Evolutionary conservation across 257 asterid species (phyloP), one percentile per base, ranked within the genome.

Genomic region (Solanum neorickii): DNA sequence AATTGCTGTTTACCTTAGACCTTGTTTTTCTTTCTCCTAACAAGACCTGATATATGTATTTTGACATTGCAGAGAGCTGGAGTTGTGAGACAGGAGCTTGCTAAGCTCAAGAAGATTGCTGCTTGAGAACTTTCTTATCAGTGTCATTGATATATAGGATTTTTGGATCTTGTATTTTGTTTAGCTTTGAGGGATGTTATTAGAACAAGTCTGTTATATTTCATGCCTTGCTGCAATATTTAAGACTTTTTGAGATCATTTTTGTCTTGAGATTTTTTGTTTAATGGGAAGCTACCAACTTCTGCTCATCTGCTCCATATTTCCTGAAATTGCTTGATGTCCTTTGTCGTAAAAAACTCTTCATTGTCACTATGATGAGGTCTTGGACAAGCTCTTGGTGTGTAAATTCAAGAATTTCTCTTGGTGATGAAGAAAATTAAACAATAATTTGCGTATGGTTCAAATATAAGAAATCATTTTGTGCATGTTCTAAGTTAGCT

Each of bases 81-180:
- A 49, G 92, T 95, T 35, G 98, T 95, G 15, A 90, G 97, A 87
- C 98, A 94, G 92, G 99, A 96, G 93, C 97, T 96, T 86, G 96
- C 98, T 1, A 96, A 93, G 42, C 95, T 96, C 5, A 92, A 94
- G 90, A 95, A 93, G 18, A 11, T 21, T 9, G 85, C 70, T 47
- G 85, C 85, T 31, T 82, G 68, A 49, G 46, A 31, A 49, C 29
- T 20, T 12, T 49, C 31, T 47, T 44, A 80, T 49, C 62, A 80
- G 69, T 82, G 44, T 42, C 31, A 82, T 20, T 49, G 85, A 82
- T 82, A 82, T 49, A 49, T 82, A 82, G 70, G 85, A 31, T 31
- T 82, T 82, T 29, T 82, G 68, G 70, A 82, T 82, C 46, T 49
- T 82, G 85, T 82, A 52, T 82, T 29, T 82, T 82, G 46, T 82